A percentile compares a stretch with the other conserved stretches of the same genome.
Evolutionary conservation across 768 basidiomycete species (phyloP).

Genomic region (Russula sp.): DNA sequence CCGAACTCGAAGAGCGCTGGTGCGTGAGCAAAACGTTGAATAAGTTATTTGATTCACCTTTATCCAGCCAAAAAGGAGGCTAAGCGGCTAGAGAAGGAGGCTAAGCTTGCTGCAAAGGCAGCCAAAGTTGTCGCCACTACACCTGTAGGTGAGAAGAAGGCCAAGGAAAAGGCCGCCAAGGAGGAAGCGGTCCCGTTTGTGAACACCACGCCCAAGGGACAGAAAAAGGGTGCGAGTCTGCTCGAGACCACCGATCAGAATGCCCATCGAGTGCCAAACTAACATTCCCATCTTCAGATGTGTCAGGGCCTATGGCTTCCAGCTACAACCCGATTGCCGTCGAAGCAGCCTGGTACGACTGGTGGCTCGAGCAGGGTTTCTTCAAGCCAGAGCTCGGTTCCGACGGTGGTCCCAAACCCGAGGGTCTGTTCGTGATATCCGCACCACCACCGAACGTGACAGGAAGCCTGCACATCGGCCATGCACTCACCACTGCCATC

Average conservation of each 20-base stretch:
- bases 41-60: background rate
- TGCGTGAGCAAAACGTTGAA: constrained; percentile 16
- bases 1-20: constrained; percentile 39
- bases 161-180: constrained; percentile 71
- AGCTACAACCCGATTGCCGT: constrained; percentile 95
- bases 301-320: constrained; percentile 80
- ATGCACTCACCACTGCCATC: constrained; percentile 86
- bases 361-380: constrained; percentile 91
- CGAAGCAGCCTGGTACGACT: constrained; percentile 96
- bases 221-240: constrained; percentile 75
- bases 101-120: constrained; percentile 66
- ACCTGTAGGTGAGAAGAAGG: constrained; percentile 56
- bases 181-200: constrained; percentile 71
- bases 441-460: constrained; percentile 96
- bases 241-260: background rate
- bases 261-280: background rate
- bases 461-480: constrained; percentile 91
- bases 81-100: constrained; percentile 72
- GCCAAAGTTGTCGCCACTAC: constrained; percentile 41
- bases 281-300: constrained; percentile 43
- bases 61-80: constrained; percentile 78
- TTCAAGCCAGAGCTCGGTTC: constrained; percentile 68
- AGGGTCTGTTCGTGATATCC: constrained; percentile 55
- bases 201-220: constrained; percentile 81
- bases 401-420: constrained; percentile 52